Evolutionary conservation across 768 basidiomycete genomes (phyloP), one percentile per base, ranked within the genome.

Genomic region (Tubosaeta brunneosetosa): DNA sequence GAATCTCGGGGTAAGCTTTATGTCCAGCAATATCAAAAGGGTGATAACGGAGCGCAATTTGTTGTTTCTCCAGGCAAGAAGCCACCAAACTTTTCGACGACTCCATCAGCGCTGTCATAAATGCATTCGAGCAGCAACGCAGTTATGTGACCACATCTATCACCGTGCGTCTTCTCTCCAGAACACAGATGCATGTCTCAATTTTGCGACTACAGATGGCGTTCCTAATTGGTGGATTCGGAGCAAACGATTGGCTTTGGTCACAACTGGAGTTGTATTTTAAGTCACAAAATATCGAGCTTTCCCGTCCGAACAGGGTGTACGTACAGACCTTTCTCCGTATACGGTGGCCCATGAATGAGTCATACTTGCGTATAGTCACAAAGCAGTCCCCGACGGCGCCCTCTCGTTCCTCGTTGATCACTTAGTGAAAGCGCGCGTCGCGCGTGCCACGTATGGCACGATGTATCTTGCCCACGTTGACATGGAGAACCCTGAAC

Each of bases 321-420:
- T 65, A 66, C 75, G 80, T 78, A 53, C 22, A 71, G 65, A 0
- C 44, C 26, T 26, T 10, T 32, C 34, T 13, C 6, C 19, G 1
- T 4, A 22, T 19, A 7, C 32, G 14, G 4, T 10, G 25, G 17
- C 22, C 10, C 17, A 32, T 45, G 3, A 45, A 4, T 4, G 6
- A 3, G 13, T 26, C n/a, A 17, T 43, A 10, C 2, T 42, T 2
- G 16, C 5, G 7, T 38, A 16, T 49, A 73, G 71, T 25, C 66
- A 67, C 40, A 79, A 71, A 66, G 80, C 79, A 0, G 79, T 81
- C 13, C 75, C 80, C 0, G 76, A 80, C 52, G 80, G 80, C 0
- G 76, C 71, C 1, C 57, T 71, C 12, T 69, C 62, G 12, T 72
- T 56, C 48, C 66, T 60, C 40, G 33, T 81, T 3, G 76, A 81